Conservation (phyloP, 345 rosid species). For the Eucalyptus curtisii region DNA sequence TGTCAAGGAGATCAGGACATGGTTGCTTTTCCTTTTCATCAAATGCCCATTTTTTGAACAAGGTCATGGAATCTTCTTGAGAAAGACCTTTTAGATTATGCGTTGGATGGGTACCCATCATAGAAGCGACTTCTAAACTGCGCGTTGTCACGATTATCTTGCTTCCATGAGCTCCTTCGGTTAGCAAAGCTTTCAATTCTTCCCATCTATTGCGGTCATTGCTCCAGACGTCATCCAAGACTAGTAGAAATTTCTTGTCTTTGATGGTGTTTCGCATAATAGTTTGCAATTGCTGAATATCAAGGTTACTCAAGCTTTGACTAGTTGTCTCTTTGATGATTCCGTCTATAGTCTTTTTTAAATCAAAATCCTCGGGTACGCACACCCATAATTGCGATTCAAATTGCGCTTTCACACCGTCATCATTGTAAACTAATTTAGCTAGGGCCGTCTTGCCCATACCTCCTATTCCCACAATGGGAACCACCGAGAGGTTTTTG, state of each 20-base stretch:
- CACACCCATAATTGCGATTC: rapidly evolving
- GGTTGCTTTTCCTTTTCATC: rapidly evolving
- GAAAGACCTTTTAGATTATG: background rate
- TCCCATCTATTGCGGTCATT: background rate
- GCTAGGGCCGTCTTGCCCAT: background rate
- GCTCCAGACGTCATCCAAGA: background rate
- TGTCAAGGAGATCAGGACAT: background rate
- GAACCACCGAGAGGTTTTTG: background rate
- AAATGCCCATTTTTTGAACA: background rate
- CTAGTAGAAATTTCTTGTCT: background rate
- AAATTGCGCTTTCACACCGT: rapidly evolving
- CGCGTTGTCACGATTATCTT: background rate
- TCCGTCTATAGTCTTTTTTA: rapidly evolving
- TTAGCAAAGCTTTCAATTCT: background rate
- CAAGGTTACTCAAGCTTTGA: rapidly evolving
- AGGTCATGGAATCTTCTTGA: background rate
- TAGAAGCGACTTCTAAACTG: background rate
- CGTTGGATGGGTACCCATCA: background rate
- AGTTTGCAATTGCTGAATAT: background rate
- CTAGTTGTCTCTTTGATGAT: rapidly evolving
- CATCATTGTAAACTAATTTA: background rate
- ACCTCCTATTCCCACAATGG: background rate
- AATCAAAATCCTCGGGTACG: background rate
- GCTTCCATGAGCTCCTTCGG: rapidly evolving
- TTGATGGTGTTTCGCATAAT: rapidly evolving